Evolutionary conservation across 805 yeast genomes (phyloP).

Genomic region (Candida silvicultrix): DNA sequence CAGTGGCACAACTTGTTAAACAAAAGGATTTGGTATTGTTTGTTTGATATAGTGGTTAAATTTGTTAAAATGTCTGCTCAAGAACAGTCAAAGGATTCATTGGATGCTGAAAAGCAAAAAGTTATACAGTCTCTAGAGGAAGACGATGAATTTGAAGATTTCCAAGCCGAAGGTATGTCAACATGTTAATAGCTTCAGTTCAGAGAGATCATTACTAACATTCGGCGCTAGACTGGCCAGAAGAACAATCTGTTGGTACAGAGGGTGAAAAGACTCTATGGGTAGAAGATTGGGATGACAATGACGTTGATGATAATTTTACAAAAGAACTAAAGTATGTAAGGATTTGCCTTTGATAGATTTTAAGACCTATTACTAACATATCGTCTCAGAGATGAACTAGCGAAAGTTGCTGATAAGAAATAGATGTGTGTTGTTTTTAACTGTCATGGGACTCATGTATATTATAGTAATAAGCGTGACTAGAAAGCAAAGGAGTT

Average conservation of each 20-base stretch:
- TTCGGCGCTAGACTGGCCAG: constrained; percentile 54
- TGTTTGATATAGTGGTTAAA: neutral
- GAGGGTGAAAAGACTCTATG: constrained; percentile 61
- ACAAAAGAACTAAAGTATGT: constrained; percentile 61
- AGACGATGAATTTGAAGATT: constrained; percentile 96
- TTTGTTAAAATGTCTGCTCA: constrained; percentile 1
- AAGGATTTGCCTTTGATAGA: neutral
- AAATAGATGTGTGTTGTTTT: no score
- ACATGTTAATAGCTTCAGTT: neutral
- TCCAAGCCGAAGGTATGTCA: constrained; percentile 69
- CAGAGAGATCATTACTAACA: constrained; percentile 1
- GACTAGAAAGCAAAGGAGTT: no score
- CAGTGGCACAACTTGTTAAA: neutral
- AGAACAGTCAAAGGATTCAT: constrained; percentile 8
- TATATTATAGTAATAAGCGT: neutral
- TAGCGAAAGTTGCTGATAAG: constrained; percentile 19
- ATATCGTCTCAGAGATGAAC: constrained; percentile 9
- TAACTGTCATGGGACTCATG: no score
- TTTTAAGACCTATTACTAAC: neutral
- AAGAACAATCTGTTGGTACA: constrained; percentile 43
- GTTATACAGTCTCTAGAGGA: constrained; percentile 74
- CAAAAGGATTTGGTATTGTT: neutral
- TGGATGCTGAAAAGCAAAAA: constrained; percentile 19
- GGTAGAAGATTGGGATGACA: constrained; percentile 99
- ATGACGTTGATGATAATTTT: constrained; percentile 88